A percentile compares a stretch with the other conserved stretches of the same genome.
These are phyloP conservation scores for Nissolia schottii DNA, from an alignment of 306 rosid genomes.

Conservation along the genomic window DNA sequence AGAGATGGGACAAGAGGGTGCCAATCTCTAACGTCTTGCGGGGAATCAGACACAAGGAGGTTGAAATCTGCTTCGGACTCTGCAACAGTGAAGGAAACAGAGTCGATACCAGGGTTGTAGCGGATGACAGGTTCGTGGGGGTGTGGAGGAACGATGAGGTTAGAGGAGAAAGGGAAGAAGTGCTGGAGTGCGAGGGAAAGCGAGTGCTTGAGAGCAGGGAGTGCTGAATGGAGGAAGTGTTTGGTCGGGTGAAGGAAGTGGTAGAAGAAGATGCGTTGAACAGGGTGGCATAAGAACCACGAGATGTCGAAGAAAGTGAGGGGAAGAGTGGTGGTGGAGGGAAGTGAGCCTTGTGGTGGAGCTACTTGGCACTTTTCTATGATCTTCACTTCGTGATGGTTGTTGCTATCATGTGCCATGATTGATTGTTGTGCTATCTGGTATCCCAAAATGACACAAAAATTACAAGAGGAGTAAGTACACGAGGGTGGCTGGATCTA, in stretches of 20 bases:
- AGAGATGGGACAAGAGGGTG: conserved; percentile 11
- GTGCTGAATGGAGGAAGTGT: conserved; percentile 21
- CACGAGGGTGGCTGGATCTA: too few relatives aligned
- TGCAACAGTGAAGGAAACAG: conserved; percentile 12
- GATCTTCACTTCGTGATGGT: not conserved
- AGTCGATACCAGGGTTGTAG: not conserved
- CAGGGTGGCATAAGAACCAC: conserved; percentile 12
- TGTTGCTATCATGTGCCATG: not conserved
- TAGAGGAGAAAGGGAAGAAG: conserved; percentile 33
- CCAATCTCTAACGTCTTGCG: conserved; percentile 11
- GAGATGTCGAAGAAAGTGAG: conserved; percentile 40
- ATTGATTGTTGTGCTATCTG: too few relatives aligned
- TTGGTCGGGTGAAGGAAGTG: conserved; percentile 17
- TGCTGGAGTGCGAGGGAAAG: conserved; percentile 39
- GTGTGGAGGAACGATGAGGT: conserved; percentile 23
- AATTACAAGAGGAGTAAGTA: too few relatives aligned
- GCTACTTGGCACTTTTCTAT: conserved; percentile 6
- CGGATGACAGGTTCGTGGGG: conserved; percentile 23
- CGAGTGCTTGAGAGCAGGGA: conserved; percentile 38
- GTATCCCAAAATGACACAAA: too few relatives aligned
- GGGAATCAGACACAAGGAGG: not conserved
- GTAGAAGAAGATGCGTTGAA: conserved; percentile 37
- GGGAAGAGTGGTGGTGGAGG: conserved; percentile 30
- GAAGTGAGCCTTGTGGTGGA: conserved; percentile 28
- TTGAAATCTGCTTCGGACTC: conserved; percentile 1